These are phyloP conservation scores for Juncus inflexus DNA, from an alignment of 176 grass and related monocot genomes.

Conservation along the genomic window DNA sequence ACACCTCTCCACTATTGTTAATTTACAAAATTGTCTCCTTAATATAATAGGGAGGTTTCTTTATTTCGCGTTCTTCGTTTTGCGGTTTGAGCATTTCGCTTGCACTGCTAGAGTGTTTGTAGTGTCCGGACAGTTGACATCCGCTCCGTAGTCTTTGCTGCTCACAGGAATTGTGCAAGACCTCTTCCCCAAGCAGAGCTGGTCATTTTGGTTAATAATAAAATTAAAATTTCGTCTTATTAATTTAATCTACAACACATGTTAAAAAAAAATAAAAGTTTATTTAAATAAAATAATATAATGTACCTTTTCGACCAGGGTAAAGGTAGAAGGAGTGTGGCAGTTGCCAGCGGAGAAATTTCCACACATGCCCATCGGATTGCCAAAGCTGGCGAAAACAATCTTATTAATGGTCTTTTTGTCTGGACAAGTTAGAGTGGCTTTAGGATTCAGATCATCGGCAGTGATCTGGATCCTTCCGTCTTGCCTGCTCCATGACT, in stretches of 20 bases:
- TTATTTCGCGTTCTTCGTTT: slow-evolving; percentile 15
- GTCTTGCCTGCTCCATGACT: slow-evolving; percentile 44
- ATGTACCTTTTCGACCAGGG: slow-evolving; percentile 59
- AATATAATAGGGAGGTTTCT: too few relatives aligned
- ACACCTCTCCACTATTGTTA: neutral
- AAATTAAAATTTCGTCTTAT: too few relatives aligned
- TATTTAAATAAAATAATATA: neutral
- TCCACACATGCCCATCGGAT: slow-evolving; percentile 60
- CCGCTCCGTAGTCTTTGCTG: slow-evolving; percentile 38
- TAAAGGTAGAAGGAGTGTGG: slow-evolving; percentile 42
- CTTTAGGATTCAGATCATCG: slow-evolving; percentile 44
- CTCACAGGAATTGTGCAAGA: slow-evolving; percentile 46
- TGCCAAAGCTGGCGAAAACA: slow-evolving; percentile 82
- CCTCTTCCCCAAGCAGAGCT: slow-evolving; percentile 70
- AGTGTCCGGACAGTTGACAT: slow-evolving; percentile 52
- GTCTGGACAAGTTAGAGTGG: slow-evolving; percentile 47
- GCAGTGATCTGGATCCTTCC: slow-evolving; percentile 39
- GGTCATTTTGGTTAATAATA: slow-evolving; percentile 12
- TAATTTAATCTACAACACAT: neutral
- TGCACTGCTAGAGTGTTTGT: slow-evolving; percentile 60
- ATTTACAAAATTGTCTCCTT: slow-evolving; percentile 1
- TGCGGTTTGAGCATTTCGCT: slow-evolving; percentile 41
- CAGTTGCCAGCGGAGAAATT: slow-evolving; percentile 65
- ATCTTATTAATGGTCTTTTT: slow-evolving; percentile 61
- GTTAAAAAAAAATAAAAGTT: neutral